A percentile compares a stretch with the other conserved stretches of the same genome.
Evolutionary conservation across 169 alveolate species (phyloP).

Genomic region (Cyclospora cayetanensis): DNA sequence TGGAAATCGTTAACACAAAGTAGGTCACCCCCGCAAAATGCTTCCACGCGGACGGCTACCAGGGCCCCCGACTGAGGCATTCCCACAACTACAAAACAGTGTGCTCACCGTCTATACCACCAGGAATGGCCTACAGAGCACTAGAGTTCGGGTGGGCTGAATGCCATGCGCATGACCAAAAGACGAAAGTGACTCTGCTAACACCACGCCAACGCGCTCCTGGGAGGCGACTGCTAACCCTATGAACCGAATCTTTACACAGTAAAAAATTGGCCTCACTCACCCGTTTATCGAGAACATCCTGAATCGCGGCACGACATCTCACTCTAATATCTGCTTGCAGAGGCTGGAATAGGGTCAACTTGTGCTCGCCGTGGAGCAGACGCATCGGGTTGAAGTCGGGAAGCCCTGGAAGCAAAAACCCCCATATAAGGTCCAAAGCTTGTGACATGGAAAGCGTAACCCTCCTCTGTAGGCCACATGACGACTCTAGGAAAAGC

Average conservation of each 20-base stretch:
- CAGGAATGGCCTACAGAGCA: no score
- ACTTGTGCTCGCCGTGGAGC: constrained; percentile 87
- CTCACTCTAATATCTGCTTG: neutral
- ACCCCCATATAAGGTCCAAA: no score
- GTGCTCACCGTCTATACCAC: neutral
- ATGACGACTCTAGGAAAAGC: no score
- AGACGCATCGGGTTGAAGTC: constrained; percentile 86
- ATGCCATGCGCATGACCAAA: no score
- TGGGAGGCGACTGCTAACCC: no score
- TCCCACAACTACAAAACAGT: neutral
- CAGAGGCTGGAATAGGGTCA: constrained; percentile 53
- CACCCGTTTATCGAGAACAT: constrained; percentile 57
- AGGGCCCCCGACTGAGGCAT: constrained; percentile 64
- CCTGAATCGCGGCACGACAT: neutral
- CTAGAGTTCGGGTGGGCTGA: no score
- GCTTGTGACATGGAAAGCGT: no score
- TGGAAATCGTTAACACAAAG: constrained; percentile 22
- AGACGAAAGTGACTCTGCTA: no score
- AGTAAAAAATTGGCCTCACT: neutral
- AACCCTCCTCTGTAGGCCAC: no score
- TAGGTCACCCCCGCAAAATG: neutral
- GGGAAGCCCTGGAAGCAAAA: constrained; percentile 80
- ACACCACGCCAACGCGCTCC: no score
- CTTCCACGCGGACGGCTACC: neutral
- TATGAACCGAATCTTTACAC: no score